phyloP scores from a whole-genome alignment of 345 rosid genomes.

The Eucalyptus regnans region DNA sequence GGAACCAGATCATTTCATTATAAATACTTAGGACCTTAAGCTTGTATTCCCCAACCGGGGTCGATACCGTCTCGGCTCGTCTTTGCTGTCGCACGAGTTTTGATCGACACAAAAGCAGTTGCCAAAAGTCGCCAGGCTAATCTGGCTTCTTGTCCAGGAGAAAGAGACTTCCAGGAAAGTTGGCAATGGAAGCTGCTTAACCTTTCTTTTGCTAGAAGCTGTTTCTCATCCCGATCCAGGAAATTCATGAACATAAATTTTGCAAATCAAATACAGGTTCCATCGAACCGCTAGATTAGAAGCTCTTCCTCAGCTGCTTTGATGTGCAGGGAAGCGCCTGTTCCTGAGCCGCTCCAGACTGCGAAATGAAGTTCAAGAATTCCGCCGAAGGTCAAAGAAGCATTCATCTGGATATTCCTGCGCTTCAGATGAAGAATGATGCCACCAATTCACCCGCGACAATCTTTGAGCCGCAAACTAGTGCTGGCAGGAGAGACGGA shows the following conservation, averaged over 20 bases:
- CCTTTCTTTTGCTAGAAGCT: background rate
- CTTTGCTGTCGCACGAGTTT: too few relatives aligned
- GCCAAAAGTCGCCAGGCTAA: too few relatives aligned
- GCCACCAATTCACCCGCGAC: background rate
- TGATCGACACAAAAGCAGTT: background rate
- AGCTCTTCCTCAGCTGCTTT: background rate
- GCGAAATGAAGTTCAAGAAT: constrained; percentile 14
- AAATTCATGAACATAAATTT: background rate
- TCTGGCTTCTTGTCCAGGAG: background rate
- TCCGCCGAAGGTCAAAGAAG: constrained; percentile 26
- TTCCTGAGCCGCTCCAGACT: background rate
- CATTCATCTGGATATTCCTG: constrained; percentile 12
- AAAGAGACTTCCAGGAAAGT: constrained; percentile 22
- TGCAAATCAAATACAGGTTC: background rate
- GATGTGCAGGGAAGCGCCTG: background rate
- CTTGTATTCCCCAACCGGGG: background rate
- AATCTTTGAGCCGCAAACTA: background rate
- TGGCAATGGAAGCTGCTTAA: background rate
- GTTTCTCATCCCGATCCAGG: background rate
- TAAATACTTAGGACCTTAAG: background rate
- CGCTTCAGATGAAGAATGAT: background rate
- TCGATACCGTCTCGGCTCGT: too few relatives aligned
- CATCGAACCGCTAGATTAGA: background rate
- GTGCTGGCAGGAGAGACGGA: background rate
- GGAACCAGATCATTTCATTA: background rate